These are phyloP conservation scores for Zygnema cylindricum DNA, from an alignment of 139 green algal genomes.

Conservation along the genomic window DNA sequence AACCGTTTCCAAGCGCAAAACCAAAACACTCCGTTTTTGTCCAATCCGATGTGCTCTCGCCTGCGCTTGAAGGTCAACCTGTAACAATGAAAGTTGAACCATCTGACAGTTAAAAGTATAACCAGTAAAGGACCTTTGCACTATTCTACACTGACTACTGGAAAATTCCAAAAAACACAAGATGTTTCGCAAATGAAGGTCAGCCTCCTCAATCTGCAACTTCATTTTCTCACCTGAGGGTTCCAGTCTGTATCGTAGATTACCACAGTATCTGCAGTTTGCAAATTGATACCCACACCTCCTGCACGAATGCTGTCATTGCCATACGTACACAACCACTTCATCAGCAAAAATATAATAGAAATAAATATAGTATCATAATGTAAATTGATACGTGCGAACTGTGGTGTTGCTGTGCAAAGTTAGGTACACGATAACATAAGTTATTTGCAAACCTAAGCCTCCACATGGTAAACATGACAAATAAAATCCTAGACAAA, in stretches of 20 bases:
- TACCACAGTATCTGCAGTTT: conserved; percentile 80
- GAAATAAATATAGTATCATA: conserved; percentile 73
- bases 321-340: not conserved
- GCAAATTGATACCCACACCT: conserved; percentile 87
- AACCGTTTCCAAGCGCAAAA: conserved; percentile 78
- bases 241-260: conserved; percentile 80
- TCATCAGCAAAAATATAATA: not conserved
- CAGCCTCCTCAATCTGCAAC: too few species aligned
- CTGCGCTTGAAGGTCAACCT: conserved; percentile 90
- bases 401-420: conserved; percentile 73
- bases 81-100: not conserved
- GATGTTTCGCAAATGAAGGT: too few species aligned
- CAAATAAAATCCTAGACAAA: too few species aligned
- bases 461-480: too few species aligned
- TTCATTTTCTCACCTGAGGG: conserved; percentile 61
- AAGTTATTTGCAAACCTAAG: too few species aligned
- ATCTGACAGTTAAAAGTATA: too few species aligned
- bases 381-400: conserved; percentile 66
- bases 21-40: conserved; percentile 75
- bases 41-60: conserved; percentile 90
- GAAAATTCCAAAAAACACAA: too few species aligned
- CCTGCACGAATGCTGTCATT: conserved; percentile 71
- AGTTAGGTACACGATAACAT: too few species aligned
- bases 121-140: too few species aligned
- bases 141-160: too few species aligned